Evolutionary conservation across 345 rosid genomes (phyloP).

Genomic region (Turritis glabra): DNA sequence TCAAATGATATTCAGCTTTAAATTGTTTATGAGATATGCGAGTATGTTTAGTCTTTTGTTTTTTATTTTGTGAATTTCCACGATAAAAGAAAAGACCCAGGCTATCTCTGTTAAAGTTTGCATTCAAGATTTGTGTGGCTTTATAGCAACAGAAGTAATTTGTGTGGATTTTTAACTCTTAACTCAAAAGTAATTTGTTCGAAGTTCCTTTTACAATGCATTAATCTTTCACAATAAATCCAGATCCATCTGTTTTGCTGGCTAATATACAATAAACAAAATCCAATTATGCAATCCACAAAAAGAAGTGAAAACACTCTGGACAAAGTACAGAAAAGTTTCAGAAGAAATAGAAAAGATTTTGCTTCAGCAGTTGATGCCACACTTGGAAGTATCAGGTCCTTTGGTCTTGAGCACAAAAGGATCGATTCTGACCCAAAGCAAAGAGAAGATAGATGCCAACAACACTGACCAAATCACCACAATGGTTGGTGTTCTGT

Average conservation of each 20-base stretch:
- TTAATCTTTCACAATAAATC: constrained; percentile 5
- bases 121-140: constrained; percentile 6
- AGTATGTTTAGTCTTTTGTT: constrained; percentile 11
- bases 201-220: constrained; percentile 7
- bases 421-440: constrained; percentile 93
- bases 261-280: constrained; percentile 29
- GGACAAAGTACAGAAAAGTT: not conserved
- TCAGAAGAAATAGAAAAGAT: not conserved
- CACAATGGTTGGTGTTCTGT: constrained; percentile 94
- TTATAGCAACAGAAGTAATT: not conserved
- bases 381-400: constrained; percentile 77
- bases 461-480: constrained; percentile 93
- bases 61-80: constrained; percentile 27
- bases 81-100: not conserved
- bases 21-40: constrained; percentile 1
- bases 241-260: constrained; percentile 22
- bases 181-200: constrained; percentile 4
- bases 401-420: constrained; percentile 93
- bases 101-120: not conserved
- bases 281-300: constrained; percentile 21
- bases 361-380: constrained; percentile 77
- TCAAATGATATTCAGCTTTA: constrained; percentile 20
- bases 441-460: constrained; percentile 95
- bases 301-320: constrained; percentile 26
- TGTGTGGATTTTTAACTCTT: not conserved